Percentiles rank a stretch among this genome's conserved stretches.
phyloP scores from a whole-genome alignment of 805 yeast genomes.

The Wickerhamiella brachini region DNA sequence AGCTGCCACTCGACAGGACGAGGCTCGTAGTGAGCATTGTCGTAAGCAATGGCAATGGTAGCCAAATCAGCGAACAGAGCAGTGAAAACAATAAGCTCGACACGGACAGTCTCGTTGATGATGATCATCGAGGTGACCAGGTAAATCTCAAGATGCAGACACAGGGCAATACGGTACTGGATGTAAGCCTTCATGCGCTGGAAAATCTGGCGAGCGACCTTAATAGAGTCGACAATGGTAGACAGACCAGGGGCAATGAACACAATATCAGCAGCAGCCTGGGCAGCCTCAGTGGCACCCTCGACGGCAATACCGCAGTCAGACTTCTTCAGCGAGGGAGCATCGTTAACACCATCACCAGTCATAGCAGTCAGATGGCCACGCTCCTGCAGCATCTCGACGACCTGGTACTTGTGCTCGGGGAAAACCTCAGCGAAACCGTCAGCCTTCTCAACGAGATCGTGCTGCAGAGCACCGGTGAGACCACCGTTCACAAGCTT shows the following conservation, averaged over 20 bases:
- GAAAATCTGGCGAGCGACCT: conserved; percentile 94
- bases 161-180: conserved; percentile 94
- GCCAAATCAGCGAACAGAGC: conserved; percentile 97
- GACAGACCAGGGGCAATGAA: conserved; percentile 92
- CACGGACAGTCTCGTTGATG: conserved; percentile 72
- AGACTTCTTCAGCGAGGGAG: conserved; percentile 94
- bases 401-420: conserved; percentile 92
- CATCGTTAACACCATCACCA: conserved; percentile 99
- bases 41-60: conserved; percentile 92
- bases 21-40: conserved; percentile 90
- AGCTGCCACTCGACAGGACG: conserved; percentile 93
- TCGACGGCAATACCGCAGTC: conserved; percentile 95
- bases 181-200: conserved; percentile 98
- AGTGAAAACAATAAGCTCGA: conserved; percentile 86
- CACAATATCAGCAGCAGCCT: conserved; percentile 94
- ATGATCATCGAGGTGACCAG: conserved; percentile 93
- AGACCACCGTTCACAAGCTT: conserved; percentile 91
- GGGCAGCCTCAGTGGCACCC: conserved; percentile 95
- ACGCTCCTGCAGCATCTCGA: conserved; percentile 87
- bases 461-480: conserved; percentile 96
- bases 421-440: conserved; percentile 99
- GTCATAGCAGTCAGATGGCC: conserved; percentile 98
- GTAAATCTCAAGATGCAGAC: conserved; percentile 88
- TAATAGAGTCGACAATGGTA: conserved; percentile 86
- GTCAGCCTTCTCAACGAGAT: conserved; percentile 93